Percentiles rank a stretch among this genome's conserved stretches.
Evolutionary conservation across 2,329 filamentous ascomycete genomes (phyloP).

Genomic region (Exophiala oligosperma): DNA sequence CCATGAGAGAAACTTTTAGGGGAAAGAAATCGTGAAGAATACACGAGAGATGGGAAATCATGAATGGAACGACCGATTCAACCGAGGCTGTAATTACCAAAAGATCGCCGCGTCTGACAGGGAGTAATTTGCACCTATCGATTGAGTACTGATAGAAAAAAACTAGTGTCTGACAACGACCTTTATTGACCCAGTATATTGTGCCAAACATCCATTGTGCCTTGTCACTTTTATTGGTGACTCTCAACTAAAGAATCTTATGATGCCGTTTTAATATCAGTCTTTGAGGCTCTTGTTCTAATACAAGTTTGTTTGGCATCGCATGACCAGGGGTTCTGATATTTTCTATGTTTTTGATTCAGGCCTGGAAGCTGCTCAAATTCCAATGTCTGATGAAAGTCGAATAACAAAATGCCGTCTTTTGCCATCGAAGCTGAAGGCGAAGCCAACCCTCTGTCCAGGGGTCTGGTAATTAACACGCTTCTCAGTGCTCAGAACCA

Average conservation of each 20-base stretch:
- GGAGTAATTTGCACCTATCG: no score
- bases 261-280: neutral
- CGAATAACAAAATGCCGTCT: conserved; percentile 25
- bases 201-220: neutral
- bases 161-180: neutral
- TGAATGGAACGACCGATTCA: neutral
- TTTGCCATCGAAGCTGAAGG: conserved; percentile 46
- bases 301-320: neutral
- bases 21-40: neutral
- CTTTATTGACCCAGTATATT: neutral
- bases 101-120: neutral
- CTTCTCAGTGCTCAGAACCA: conserved; percentile 62
- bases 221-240: no score
- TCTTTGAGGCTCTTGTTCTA: neutral
- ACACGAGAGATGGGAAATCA: neutral
- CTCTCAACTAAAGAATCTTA: neutral
- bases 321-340: no score
- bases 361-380: neutral
- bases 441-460: conserved; percentile 71
- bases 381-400: neutral
- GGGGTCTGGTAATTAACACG: conserved; percentile 63
- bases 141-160: neutral
- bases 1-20: neutral
- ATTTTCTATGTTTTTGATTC: no score
- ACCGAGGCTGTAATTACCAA: conserved; percentile 5